Conservation (phyloP, 768 basidiomycete species). For the Panellus pusillus region DNA sequence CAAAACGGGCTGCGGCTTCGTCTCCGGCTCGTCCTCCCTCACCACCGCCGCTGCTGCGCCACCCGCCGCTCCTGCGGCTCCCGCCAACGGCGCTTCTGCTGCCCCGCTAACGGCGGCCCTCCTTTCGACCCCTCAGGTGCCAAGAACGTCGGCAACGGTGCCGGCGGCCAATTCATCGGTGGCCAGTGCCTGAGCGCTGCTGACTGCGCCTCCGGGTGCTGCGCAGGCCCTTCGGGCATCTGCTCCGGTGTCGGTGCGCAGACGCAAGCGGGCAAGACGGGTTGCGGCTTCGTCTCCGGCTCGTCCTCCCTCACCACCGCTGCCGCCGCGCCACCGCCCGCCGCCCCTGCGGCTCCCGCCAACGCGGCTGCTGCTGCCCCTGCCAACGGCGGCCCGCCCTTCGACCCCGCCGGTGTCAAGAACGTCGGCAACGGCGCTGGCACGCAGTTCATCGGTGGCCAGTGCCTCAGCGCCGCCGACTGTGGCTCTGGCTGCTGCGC, state of each 20-base stretch:
- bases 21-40: not conserved
- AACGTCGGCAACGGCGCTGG: no score
- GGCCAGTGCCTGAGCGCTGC: constrained; percentile 16
- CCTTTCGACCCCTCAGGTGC: constrained; percentile 14
- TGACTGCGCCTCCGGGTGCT: constrained; percentile 13
- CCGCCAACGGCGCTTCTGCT: not conserved
- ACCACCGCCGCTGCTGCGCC: constrained; percentile 2
- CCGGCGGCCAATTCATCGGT: constrained; percentile 13
- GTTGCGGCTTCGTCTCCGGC: constrained; percentile 11
- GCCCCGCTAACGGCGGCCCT: not conserved
- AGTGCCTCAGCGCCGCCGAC: no score
- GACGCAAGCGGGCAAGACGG: constrained; percentile 17
- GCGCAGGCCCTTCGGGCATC: constrained; percentile 11
- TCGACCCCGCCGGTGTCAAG: no score
- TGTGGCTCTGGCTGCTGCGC: no score
- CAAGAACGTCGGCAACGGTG: constrained; percentile 13
- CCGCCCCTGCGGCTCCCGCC: no score
- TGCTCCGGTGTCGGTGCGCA: constrained; percentile 15
- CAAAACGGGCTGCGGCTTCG: constrained; percentile 16
- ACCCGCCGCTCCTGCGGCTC: not conserved
- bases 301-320: no score
- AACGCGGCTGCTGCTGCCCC: no score
- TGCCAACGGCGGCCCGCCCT: no score
- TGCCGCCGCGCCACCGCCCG: no score
- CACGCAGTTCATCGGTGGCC: no score